Evolutionary conservation across 2,329 filamentous ascomycete species (phyloP).

Genomic region (Neonectria neomacrospora): DNA sequence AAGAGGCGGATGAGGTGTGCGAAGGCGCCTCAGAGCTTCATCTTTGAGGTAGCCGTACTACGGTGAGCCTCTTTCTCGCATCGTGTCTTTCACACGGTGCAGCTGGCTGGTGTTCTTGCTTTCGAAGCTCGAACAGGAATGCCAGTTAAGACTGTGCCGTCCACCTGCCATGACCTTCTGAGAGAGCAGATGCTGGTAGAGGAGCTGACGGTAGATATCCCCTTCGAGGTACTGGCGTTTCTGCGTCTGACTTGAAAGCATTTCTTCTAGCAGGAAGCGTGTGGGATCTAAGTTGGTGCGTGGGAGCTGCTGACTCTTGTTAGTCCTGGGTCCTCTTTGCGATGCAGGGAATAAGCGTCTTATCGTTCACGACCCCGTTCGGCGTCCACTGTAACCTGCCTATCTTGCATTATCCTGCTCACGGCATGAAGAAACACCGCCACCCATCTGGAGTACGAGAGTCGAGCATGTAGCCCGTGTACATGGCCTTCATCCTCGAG

Average conservation of each 20-base stretch:
- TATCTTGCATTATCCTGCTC: neutral
- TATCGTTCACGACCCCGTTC: neutral
- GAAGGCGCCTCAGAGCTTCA: neutral
- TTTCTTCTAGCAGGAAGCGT: neutral
- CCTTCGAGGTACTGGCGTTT: neutral
- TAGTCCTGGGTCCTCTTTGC: neutral
- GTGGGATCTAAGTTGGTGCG: neutral
- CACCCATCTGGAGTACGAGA: neutral
- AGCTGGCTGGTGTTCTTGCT: neutral
- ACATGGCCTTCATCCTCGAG: neutral
- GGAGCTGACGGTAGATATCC: neutral
- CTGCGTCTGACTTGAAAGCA: neutral
- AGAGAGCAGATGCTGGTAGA: no score
- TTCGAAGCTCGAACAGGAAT: neutral
- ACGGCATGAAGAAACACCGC: neutral
- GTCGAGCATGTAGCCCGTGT: neutral
- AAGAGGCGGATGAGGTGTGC: neutral
- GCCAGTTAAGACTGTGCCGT: neutral
- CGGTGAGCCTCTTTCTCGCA: neutral
- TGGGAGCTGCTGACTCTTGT: neutral
- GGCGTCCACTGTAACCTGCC: neutral
- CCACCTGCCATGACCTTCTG: no score
- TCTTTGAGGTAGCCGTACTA: neutral
- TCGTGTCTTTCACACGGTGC: neutral
- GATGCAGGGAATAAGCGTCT: neutral